Base-by-base conservation (phyloP, 1,139 yeast genomes). In the Nakaseomyces nivariensis region DNA sequence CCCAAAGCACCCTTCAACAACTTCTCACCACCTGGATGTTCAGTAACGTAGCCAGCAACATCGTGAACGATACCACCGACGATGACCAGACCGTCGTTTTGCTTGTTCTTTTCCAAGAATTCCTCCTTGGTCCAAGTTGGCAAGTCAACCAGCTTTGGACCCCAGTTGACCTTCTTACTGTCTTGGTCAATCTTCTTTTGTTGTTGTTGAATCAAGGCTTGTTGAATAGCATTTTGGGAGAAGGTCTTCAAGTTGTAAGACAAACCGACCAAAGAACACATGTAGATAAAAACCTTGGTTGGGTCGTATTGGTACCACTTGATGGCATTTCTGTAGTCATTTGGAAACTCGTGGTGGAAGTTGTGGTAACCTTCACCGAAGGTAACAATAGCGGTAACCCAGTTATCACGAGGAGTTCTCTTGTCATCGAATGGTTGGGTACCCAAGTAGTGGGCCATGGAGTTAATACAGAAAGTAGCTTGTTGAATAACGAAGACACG, bases 261-360 rank as follows among this genome's bases (percentile, higher is more conserved):
- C 52, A 92, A 73, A 33, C 98, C 98, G 43, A 90, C 59, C 68
- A 83, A 79, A 52, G 90, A 85, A 63, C 79, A 71, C 42, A 70
- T 47, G 75, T 80, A 88, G 67, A 92, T 90, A 54, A 80, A 67
- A 54, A 84, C 66, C 78, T 92, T 92, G 58, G 97, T 92, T 59
- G 98, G 98, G 70, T 92, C 98, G 71, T 85, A 92, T 78, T 94
- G 98, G 77, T 86, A 92, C 98, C 98, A 94, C 71, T 82, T 86
- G 67, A 92, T 79, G 47, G 98, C 98, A 67, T 92, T 92, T 76
- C 98, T 82, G 79, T 92, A 92, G 74, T 92, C 98, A 45, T 95
- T 81, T 59, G 98, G 98, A 80, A 90, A 92, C 75, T 94, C 97
- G 73, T 92, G 98, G 73, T 92, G 98, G 83, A 92, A 92, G 75